Percentiles rank a stretch among this genome's conserved stretches.
Conservation (phyloP, 345 rosid genomes). For the Tarenaya hassleriana region DNA sequence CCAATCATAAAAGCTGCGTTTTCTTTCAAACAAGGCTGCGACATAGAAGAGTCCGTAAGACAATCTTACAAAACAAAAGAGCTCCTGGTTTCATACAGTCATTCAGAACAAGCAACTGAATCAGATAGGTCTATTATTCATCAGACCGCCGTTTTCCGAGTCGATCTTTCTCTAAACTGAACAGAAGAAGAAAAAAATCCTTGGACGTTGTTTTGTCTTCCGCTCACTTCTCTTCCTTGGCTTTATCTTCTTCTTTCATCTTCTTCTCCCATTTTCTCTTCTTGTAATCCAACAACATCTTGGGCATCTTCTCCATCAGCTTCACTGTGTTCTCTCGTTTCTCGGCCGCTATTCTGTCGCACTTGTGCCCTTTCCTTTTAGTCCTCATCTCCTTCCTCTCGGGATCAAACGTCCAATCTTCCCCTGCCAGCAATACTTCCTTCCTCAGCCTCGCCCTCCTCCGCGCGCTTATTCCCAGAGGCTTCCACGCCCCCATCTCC, state of each 20-base stretch:
- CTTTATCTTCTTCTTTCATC: constrained; percentile 86
- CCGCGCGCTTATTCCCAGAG: constrained; percentile 77
- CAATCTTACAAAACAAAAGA: too few relatives aligned
- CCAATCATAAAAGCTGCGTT: too few relatives aligned
- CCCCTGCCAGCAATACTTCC: constrained; percentile 67
- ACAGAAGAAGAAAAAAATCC: neutral
- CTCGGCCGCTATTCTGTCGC: constrained; percentile 75
- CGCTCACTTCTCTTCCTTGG: constrained; percentile 31
- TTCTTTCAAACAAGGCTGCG: too few relatives aligned
- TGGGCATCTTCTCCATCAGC: constrained; percentile 86
- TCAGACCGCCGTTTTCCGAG: neutral
- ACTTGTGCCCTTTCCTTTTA: constrained; percentile 82
- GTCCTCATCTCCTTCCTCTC: constrained; percentile 81
- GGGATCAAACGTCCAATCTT: constrained; percentile 87
- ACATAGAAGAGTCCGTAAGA: too few relatives aligned
- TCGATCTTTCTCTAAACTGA: neutral
- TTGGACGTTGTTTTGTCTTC: neutral
- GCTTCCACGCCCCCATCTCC: constrained; percentile 91
- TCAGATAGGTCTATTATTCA: constrained; percentile 13
- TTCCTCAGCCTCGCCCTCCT: constrained; percentile 80
- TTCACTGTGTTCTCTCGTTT: constrained; percentile 75
- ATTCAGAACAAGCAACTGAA: constrained; percentile 4
- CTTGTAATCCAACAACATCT: constrained; percentile 74
- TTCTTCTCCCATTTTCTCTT: constrained; percentile 95
- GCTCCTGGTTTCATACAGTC: neutral